A percentile compares a stretch with the other conserved stretches of the same genome.
Evolutionary conservation across 345 rosid species (phyloP).

Genomic region (Clarkia xantiana): DNA sequence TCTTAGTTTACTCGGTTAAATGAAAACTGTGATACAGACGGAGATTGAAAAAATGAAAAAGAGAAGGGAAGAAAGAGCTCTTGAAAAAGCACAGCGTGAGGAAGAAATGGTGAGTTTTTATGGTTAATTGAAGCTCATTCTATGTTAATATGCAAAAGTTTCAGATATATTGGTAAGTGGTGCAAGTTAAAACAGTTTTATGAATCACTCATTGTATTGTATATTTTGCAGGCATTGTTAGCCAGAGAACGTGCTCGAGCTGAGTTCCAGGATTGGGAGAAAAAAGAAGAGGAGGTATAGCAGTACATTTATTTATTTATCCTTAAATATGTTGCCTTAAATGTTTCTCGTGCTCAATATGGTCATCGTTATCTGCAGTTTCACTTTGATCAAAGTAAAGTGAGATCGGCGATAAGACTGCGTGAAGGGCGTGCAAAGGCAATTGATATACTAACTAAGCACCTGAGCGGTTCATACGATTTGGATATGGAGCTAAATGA

Average conservation of each 20-base stretch:
- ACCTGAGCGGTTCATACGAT: conserved; percentile 69
- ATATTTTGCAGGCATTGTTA: conserved; percentile 49
- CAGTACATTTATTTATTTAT: neutral
- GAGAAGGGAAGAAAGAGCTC: conserved; percentile 93
- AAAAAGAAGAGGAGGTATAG: conserved; percentile 84
- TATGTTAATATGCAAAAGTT: neutral
- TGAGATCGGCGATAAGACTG: conserved; percentile 69
- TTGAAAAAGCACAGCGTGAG: conserved; percentile 81
- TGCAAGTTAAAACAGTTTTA: neutral
- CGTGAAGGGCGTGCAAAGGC: conserved; percentile 87
- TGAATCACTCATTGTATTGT: too few relatives aligned
- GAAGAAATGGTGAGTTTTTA: conserved; percentile 68
- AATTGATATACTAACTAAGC: conserved; percentile 72
- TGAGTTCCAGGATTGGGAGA: conserved; percentile 97
- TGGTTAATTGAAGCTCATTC: too few relatives aligned
- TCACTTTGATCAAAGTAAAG: conserved; percentile 96
- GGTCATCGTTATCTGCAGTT: conserved; percentile 35
- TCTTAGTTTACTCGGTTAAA: neutral
- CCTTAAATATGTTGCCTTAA: too few relatives aligned
- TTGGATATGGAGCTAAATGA: conserved; percentile 67
- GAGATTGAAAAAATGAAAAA: conserved; percentile 92
- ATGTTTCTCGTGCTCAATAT: conserved; percentile 2
- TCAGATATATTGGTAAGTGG: neutral
- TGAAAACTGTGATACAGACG: conserved; percentile 26
- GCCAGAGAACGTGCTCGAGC: conserved; percentile 97